Evolutionary conservation across 2,329 filamentous ascomycete species (phyloP).

Genomic region (Fusarium palustre): DNA sequence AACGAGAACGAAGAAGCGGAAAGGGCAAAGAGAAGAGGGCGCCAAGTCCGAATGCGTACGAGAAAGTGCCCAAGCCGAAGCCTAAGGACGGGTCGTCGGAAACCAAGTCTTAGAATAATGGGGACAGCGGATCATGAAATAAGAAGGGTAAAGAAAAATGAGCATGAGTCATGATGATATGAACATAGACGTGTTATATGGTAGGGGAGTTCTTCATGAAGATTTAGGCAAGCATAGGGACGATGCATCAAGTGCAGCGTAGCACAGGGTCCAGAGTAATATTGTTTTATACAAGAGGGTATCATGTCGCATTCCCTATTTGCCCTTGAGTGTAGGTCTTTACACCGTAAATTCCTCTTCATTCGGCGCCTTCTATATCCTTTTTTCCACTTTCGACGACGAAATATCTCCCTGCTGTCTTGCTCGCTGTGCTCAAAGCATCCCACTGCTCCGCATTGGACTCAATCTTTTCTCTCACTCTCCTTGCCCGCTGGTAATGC

Average conservation of each 20-base stretch:
- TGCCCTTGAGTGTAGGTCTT: neutral
- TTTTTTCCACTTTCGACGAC: conserved; percentile 74
- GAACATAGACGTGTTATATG: conserved; percentile 25
- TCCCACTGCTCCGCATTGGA: conserved; percentile 74
- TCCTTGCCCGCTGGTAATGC: conserved; percentile 60
- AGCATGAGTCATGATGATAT: conserved; percentile 24
- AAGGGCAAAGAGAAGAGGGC: conserved; percentile 56
- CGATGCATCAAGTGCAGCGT: conserved; percentile 5
- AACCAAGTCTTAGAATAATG: conserved; percentile 38
- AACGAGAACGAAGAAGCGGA: conserved; percentile 48
- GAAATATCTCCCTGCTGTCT: conserved; percentile 78
- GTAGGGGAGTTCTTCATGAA: neutral
- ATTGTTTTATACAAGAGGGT: conserved; percentile 30
- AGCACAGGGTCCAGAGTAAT: neutral
- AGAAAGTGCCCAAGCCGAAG: conserved; percentile 71
- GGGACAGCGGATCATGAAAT: neutral
- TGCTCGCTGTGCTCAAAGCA: conserved; percentile 73
- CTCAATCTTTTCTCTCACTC: conserved; percentile 53
- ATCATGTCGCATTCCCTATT: conserved; percentile 21
- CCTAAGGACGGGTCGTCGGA: conserved; percentile 48
- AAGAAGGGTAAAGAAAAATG: conserved; percentile 2
- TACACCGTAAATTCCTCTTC: neutral
- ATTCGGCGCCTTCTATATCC: conserved; percentile 41
- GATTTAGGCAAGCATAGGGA: conserved; percentile 14
- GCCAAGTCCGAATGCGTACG: conserved; percentile 84